Evolutionary conservation across 2,329 filamentous ascomycete species (phyloP), one percentile per base, ranked within the genome.

Genomic region (Colletotrichum musicola): DNA sequence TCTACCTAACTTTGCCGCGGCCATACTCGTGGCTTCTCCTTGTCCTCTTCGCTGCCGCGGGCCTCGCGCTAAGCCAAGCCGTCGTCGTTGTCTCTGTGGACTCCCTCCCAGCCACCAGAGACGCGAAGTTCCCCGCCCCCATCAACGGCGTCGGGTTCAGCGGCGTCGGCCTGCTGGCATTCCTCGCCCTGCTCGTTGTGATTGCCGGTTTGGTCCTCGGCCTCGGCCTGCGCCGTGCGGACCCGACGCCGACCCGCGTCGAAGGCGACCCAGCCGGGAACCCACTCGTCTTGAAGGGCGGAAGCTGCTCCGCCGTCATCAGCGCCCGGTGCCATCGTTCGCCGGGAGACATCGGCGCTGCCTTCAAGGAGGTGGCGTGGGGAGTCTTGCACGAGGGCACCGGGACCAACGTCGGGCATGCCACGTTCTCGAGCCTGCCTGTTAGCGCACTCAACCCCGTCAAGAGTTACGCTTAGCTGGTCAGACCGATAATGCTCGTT

Each of bases 291-390:
- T 72, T 88, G 42, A 75, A 74, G 22, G 84, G 81, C 35, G 85
- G 85, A 12, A 78, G 80, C 49, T 87, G 85, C 76, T 85, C 83
- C 68, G 85, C 84, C 9, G 85, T 86, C n/a, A 73, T 88, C 70
- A 83, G 81, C 74, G 80, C 85, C 25, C 76, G 81, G 57, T 86
- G 85, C 74, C 85, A 86, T 64, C 76, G 80, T 5, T 71, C 74
- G 18, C 73, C 73, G 9, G 76, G 75, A 46, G 74, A 74, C 56
- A 71, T 71, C 20, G 76, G 74, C 72, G 70, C 85, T 62, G 81
- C 80, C 77, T 65, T 75, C 70, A 62, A 76, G 72, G 72, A 75
- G 27, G 74, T 87, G 7, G 75, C 76, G 30, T 87, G 83, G 83
- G 85, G 85, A 3, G 82, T 84, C 38, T 80, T 86, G 38, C 74